A percentile compares a stretch with the other conserved stretches of the same genome.
phyloP scores from a whole-genome alignment of 1,284 basidiomycete species.

The Melampsora americana region DNA sequence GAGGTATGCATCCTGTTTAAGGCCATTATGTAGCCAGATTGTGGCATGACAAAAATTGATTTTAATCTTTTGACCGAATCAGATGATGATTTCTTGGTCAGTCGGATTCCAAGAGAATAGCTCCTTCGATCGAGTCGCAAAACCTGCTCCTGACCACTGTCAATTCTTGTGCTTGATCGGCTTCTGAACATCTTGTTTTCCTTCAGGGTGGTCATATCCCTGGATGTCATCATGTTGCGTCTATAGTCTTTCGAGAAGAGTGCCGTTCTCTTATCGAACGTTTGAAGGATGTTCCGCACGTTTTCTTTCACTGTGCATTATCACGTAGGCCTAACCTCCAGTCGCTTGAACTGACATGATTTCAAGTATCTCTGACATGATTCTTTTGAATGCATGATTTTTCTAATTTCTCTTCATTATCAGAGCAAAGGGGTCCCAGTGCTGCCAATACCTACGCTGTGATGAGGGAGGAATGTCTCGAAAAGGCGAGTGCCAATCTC shows the following conservation, averaged over 20 bases:
- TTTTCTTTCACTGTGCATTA: constrained; percentile 31
- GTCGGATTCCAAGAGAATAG: background rate
- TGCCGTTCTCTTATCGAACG: constrained; percentile 4
- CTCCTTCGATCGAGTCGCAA: background rate
- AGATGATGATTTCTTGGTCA: constrained; percentile 28
- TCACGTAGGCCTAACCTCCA: constrained; percentile 17
- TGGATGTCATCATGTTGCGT: constrained; percentile 28
- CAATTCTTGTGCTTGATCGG: background rate
- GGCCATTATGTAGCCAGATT: background rate
- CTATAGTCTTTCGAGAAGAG: background rate
- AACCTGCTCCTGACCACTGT: background rate
- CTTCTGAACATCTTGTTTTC: background rate
- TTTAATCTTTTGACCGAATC: background rate
- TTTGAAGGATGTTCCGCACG: constrained; percentile 23
- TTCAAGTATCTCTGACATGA: too few relatives aligned
- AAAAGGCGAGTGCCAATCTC: background rate
- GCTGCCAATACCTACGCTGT: constrained; percentile 22
- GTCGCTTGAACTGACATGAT: background rate
- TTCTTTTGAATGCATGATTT: too few relatives aligned
- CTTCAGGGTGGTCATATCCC: constrained; percentile 38
- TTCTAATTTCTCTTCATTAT: background rate
- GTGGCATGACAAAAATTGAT: background rate
- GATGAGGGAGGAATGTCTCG: constrained; percentile 15
- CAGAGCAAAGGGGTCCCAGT: constrained; percentile 31
- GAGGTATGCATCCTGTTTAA: constrained; percentile 16